A percentile compares a stretch with the other conserved stretches of the same genome.
These are phyloP conservation scores for Podaxis sp. DNA, from an alignment of 768 basidiomycete genomes.

Conservation along the genomic window DNA sequence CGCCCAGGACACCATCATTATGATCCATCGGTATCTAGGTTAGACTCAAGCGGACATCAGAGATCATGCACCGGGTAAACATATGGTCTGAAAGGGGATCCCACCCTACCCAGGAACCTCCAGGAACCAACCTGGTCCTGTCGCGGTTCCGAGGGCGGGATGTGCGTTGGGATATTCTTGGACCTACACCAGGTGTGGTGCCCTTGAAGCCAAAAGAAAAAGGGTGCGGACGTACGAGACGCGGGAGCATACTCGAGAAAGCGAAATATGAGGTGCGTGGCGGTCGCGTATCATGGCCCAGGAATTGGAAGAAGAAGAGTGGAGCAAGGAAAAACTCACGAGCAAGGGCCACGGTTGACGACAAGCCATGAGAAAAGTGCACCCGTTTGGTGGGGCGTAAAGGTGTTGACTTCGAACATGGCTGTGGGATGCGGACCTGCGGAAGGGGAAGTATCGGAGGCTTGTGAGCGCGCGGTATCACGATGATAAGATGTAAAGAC, in stretches of 20 bases:
- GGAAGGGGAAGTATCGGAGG: background rate
- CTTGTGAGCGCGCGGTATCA: background rate
- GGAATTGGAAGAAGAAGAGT: background rate
- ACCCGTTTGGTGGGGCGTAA: slow-evolving; percentile 66
- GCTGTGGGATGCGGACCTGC: slow-evolving; percentile 64
- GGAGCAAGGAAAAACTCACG: slow-evolving; percentile 41
- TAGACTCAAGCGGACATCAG: background rate
- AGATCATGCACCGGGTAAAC: slow-evolving; percentile 1
- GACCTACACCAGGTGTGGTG: background rate
- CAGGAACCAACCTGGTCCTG: background rate
- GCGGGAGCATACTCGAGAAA: background rate
- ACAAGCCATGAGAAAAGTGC: slow-evolving; percentile 67
- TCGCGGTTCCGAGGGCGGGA: background rate
- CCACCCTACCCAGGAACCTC: background rate
- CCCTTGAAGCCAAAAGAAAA: background rate
- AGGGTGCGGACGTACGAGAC: background rate
- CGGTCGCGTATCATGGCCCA: background rate
- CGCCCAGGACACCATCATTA: background rate
- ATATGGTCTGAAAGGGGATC: background rate
- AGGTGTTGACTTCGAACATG: slow-evolving; percentile 73
- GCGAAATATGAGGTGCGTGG: background rate
- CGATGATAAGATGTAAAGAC: slow-evolving; percentile 17
- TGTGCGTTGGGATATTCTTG: background rate
- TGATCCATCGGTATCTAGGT: background rate
- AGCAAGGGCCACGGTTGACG: slow-evolving; percentile 68